A percentile compares a stretch with the other conserved stretches of the same genome.
phyloP scores from a whole-genome alignment of 192 early-diverging fungal genomes.

The Rhizophagus clarus region DNA sequence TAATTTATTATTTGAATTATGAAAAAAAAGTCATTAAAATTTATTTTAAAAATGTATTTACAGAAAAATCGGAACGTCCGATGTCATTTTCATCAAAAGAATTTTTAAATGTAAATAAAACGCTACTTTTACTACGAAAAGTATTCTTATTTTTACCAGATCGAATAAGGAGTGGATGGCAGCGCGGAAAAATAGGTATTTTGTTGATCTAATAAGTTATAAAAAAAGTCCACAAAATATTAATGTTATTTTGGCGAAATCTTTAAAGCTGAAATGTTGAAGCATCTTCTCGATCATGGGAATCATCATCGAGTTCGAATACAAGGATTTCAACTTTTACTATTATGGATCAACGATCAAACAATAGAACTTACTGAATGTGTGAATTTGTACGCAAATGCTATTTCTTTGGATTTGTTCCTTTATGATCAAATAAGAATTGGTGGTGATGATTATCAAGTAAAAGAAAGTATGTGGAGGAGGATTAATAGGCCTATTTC shows the following conservation, averaged over 20 bases:
- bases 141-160: constrained; percentile 69
- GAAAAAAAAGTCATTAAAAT: not conserved
- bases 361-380: constrained; percentile 60
- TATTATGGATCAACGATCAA: constrained; percentile 74
- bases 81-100: constrained; percentile 65
- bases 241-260: not conserved
- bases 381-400: constrained; percentile 64
- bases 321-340: constrained; percentile 72
- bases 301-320: constrained; percentile 72
- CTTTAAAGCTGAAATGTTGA: constrained; percentile 62
- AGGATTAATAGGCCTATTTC: not conserved
- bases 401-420: constrained; percentile 63
- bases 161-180: constrained; percentile 76
- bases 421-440: constrained; percentile 40
- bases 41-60: constrained; percentile 22
- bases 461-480: not conserved
- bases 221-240: not conserved
- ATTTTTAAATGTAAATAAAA: constrained; percentile 62
- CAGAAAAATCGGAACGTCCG: constrained; percentile 56
- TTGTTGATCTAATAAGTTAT: not conserved
- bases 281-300: constrained; percentile 60
- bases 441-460: constrained; percentile 11
- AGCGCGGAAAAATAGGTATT: constrained; percentile 62
- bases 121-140: constrained; percentile 63
- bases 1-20: not conserved